These are phyloP conservation scores for Citrus inodora DNA, from an alignment of 345 rosid species.

Conservation along the genomic window DNA sequence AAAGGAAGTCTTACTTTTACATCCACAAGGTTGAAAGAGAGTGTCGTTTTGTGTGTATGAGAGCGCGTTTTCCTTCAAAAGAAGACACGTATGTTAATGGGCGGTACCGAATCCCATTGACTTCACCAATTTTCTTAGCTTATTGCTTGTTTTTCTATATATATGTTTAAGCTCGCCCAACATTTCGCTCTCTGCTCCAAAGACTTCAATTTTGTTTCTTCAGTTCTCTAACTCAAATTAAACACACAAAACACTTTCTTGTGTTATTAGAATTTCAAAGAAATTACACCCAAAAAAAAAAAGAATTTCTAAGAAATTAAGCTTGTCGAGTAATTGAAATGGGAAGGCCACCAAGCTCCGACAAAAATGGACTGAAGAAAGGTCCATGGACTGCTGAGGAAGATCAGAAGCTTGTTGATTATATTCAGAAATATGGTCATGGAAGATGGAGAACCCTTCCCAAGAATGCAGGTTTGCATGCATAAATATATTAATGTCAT, in stretches of 20 bases:
- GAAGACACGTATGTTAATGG: constrained; percentile 50
- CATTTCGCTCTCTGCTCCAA: constrained; percentile 3
- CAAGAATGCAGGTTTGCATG: constrained; percentile 59
- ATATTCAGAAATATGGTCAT: constrained; percentile 69
- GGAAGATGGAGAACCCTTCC: constrained; percentile 86
- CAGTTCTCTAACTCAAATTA: background rate
- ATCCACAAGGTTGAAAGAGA: background rate
- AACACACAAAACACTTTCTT: background rate
- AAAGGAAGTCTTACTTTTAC: background rate
- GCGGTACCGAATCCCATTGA: constrained; percentile 81
- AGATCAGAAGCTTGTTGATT: constrained; percentile 60
- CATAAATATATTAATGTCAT: too few relatives aligned
- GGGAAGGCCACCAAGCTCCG: constrained; percentile 50
- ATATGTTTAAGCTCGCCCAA: background rate
- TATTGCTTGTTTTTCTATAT: constrained; percentile 16
- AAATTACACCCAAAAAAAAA: background rate
- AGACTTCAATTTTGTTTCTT: background rate
- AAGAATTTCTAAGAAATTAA: background rate
- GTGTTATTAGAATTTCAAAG: background rate
- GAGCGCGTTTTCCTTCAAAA: constrained; percentile 9
- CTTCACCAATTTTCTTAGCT: constrained; percentile 23
- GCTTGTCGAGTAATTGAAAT: constrained; percentile 15
- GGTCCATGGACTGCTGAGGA: constrained; percentile 95
- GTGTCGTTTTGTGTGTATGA: background rate
- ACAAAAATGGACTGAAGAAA: constrained; percentile 63